Percentiles rank a stretch among this genome's conserved stretches.
Evolutionary conservation across 1,284 basidiomycete species (phyloP).

Genomic region (Cutaneotrichosporon cutaneum): DNA sequence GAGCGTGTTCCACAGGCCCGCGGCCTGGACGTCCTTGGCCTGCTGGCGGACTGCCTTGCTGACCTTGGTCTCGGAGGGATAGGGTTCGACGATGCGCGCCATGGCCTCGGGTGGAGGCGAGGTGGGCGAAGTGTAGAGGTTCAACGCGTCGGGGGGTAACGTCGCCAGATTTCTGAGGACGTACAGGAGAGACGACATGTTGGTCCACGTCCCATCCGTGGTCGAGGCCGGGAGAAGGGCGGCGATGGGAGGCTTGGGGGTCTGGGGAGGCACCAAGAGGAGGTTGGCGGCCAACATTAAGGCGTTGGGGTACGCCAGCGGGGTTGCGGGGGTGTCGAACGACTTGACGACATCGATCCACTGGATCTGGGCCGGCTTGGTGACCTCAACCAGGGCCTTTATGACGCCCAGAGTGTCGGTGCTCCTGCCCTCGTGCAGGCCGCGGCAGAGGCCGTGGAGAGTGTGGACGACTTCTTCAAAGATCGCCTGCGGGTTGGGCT

Average conservation of each 20-base stretch:
- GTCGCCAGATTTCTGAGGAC: slow-evolving; percentile 84
- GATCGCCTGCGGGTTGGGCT: slow-evolving; percentile 30
- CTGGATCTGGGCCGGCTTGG: slow-evolving; percentile 63
- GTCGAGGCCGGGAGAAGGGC: slow-evolving; percentile 50
- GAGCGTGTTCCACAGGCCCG: slow-evolving; percentile 85
- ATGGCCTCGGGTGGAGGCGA: slow-evolving; percentile 72
- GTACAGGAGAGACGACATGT: slow-evolving; percentile 79
- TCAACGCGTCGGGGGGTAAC: slow-evolving; percentile 84
- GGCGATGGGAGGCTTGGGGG: slow-evolving; percentile 51
- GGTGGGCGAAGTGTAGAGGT: slow-evolving; percentile 79
- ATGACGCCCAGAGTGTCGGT: slow-evolving; percentile 50
- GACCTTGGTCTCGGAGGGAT: slow-evolving; percentile 60
- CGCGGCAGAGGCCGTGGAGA: slow-evolving; percentile 45
- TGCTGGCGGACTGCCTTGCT: slow-evolving; percentile 60
- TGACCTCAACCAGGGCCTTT: slow-evolving; percentile 71
- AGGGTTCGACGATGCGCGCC: slow-evolving; percentile 75
- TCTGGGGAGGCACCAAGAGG: slow-evolving; percentile 52
- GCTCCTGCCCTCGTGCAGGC: slow-evolving; percentile 49
- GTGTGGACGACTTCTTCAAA: slow-evolving; percentile 40
- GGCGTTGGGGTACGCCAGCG: slow-evolving; percentile 47
- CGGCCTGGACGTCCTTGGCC: slow-evolving; percentile 70
- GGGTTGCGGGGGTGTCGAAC: slow-evolving; percentile 46
- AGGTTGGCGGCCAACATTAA: slow-evolving; percentile 50
- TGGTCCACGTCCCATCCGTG: slow-evolving; percentile 68
- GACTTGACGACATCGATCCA: slow-evolving; percentile 66